These are phyloP conservation scores for Rhododendron vialii DNA, from an alignment of 148 eudicot genomes.

Conservation along the genomic window DNA sequence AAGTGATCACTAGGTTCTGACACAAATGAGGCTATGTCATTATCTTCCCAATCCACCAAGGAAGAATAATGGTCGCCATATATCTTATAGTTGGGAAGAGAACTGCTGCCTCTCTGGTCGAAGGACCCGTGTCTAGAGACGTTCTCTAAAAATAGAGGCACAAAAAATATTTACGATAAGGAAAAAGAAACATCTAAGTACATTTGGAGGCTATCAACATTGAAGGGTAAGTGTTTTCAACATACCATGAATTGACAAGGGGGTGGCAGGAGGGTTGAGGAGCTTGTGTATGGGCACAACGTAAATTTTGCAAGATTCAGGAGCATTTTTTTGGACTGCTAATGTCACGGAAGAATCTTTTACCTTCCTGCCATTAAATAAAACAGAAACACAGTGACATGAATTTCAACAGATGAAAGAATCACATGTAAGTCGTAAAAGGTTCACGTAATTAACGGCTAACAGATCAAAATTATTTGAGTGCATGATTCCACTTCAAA, in stretches of 20 bases:
- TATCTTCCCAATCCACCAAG: conserved; percentile 2
- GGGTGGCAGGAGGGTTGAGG: conserved; percentile 36
- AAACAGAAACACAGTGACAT: background rate
- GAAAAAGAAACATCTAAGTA: background rate
- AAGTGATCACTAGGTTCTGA: conserved; percentile 24
- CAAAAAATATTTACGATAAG: background rate
- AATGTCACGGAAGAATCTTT: conserved; percentile 53
- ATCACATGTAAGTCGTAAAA: conserved; percentile 1
- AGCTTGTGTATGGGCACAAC: conserved; percentile 47
- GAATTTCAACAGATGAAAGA: background rate
- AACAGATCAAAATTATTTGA: background rate
- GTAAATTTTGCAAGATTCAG: conserved; percentile 54
- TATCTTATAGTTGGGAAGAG: conserved; percentile 14
- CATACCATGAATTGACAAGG: conserved; percentile 42
- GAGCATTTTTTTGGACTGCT: conserved; percentile 46
- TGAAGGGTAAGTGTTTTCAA: background rate
- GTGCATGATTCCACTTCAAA: background rate
- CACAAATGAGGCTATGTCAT: conserved; percentile 12
- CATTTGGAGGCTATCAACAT: background rate
- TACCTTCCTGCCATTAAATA: conserved; percentile 35
- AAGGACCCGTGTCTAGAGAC: conserved; percentile 13
- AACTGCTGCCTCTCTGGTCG: conserved; percentile 11
- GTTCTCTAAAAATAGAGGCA: conserved; percentile 12
- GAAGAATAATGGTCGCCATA: conserved; percentile 9
- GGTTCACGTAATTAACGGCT: background rate